phyloP scores from a whole-genome alignment of 2,329 filamentous ascomycete genomes.

The Chrysoporthe cubensis region DNA sequence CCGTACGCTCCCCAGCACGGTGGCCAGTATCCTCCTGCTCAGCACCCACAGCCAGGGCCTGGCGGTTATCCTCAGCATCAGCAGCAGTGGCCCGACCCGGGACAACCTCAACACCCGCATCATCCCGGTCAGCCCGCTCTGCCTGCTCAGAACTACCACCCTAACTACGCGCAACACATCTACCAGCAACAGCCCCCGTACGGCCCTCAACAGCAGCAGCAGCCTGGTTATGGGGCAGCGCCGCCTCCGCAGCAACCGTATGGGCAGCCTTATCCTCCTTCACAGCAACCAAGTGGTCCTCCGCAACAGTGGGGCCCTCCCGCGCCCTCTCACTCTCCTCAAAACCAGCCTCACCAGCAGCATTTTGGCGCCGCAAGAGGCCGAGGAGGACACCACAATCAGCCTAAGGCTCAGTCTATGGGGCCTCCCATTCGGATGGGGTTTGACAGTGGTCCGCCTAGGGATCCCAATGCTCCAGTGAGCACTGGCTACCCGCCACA shows the following conservation, averaged over 20 bases:
- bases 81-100: constrained; percentile 49
- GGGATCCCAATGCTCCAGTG: constrained; percentile 51
- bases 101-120: constrained; percentile 40
- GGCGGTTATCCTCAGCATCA: constrained; percentile 43
- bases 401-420: constrained; percentile 47
- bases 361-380: constrained; percentile 49
- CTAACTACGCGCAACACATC: constrained; percentile 60
- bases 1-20: constrained; percentile 37
- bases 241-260: constrained; percentile 37
- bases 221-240: constrained; percentile 34
- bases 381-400: constrained; percentile 46
- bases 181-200: constrained; percentile 44
- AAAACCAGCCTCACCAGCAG: constrained; percentile 40
- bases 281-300: constrained; percentile 39
- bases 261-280: constrained; percentile 38
- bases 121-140: constrained; percentile 51
- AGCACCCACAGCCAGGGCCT: constrained; percentile 40
- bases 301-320: constrained; percentile 48
- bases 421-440: constrained; percentile 60
- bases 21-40: constrained; percentile 38
- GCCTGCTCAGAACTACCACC: constrained; percentile 59
- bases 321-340: constrained; percentile 37
- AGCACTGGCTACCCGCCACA: constrained; percentile 47
- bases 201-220: constrained; percentile 37
- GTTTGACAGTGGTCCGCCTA: constrained; percentile 46